Evolutionary conservation across 2,329 filamentous ascomycete genomes (phyloP).

Genomic region (Venturia carpophila): DNA sequence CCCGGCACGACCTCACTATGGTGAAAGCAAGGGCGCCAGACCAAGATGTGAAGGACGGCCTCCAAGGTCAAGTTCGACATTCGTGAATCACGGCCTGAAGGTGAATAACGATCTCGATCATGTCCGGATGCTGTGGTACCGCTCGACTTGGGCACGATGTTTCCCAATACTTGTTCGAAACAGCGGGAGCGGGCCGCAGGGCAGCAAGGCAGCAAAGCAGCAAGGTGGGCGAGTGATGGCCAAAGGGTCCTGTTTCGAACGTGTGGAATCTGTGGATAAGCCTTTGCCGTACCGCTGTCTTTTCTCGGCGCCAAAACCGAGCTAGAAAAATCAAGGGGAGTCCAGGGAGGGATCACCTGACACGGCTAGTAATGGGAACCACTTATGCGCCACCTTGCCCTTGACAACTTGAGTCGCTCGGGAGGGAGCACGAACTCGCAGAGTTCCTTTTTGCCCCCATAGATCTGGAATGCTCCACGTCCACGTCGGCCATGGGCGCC

Average conservation of each 20-base stretch:
- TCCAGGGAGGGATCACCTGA: not conserved
- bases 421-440: too few species aligned
- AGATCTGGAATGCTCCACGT: not conserved
- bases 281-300: not conserved
- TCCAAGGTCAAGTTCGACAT: not conserved
- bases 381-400: not conserved
- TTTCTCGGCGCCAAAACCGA: not conserved
- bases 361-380: not conserved
- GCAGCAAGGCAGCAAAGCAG: too few species aligned
- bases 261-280: not conserved
- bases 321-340: too few species aligned
- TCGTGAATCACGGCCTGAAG: not conserved
- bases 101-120: not conserved
- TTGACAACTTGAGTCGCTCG: not conserved
- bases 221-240: not conserved
- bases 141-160: not conserved
- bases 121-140: not conserved
- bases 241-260: not conserved
- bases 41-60: not conserved
- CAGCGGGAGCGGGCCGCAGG: constrained; percentile 1
- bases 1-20: not conserved
- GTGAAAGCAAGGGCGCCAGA: not conserved
- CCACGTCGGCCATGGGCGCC: not conserved
- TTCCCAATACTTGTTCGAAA: constrained; percentile 6
- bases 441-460: too few species aligned